Conservation (phyloP, 2,329 filamentous ascomycete species). For the Ophiostoma montium region DNA sequence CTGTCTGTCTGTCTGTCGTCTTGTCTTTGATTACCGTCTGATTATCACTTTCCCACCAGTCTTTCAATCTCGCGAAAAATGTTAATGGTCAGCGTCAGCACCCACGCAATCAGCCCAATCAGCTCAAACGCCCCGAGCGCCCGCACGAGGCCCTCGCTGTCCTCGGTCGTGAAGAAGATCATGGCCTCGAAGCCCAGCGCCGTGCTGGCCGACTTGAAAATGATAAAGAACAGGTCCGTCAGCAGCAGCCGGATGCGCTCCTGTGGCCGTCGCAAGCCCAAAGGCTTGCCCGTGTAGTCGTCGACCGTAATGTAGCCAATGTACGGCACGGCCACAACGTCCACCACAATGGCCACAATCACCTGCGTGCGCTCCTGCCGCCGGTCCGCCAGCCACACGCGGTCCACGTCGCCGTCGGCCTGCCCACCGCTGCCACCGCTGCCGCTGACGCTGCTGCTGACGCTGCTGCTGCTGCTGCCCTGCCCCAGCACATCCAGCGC, state of each 20-base stretch:
- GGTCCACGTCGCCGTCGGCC: no score
- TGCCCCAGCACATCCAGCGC: neutral
- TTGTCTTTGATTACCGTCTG: no score
- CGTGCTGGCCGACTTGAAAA: slow-evolving; percentile 89
- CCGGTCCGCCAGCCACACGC: slow-evolving; percentile 4
- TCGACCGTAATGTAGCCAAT: slow-evolving; percentile 90
- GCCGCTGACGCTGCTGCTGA: no score
- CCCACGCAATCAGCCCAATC: slow-evolving; percentile 15
- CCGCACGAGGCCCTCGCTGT: slow-evolving; percentile 10
- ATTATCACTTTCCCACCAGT: slow-evolving; percentile 12
- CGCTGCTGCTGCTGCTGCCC: slow-evolving; percentile 15
- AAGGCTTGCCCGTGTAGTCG: slow-evolving; percentile 86
- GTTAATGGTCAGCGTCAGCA: slow-evolving; percentile 16
- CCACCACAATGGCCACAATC: slow-evolving; percentile 78
- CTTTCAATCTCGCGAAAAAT: slow-evolving; percentile 16
- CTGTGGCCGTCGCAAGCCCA: slow-evolving; percentile 69
- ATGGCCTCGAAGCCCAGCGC: slow-evolving; percentile 43
- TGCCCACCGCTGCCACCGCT: no score
- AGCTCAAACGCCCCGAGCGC: slow-evolving; percentile 15
- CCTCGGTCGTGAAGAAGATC: slow-evolving; percentile 12
- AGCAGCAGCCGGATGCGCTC: slow-evolving; percentile 84
- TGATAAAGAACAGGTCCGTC: slow-evolving; percentile 89
- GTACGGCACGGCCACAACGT: slow-evolving; percentile 79
- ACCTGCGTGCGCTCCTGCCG: slow-evolving; percentile 54
- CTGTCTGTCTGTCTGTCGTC: no score